These are phyloP conservation scores for Liriodendron chinense DNA, from an alignment of 164 flowering plant genomes.

Conservation along the genomic window DNA sequence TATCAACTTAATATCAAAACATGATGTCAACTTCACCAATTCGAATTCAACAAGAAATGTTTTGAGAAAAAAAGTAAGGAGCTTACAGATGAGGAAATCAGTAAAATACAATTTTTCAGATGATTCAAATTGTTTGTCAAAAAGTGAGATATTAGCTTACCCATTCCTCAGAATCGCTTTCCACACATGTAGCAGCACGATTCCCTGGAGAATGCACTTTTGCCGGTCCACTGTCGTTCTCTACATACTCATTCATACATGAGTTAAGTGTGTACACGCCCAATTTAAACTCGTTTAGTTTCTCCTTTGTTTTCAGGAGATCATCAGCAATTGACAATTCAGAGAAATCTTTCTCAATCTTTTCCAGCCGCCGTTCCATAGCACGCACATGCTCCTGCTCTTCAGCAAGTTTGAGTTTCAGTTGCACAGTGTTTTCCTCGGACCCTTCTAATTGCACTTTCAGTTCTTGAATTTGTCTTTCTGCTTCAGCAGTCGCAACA, in stretches of 20 bases:
- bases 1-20: neutral
- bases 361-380: constrained; percentile 47
- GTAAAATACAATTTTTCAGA: neutral
- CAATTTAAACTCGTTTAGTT: constrained; percentile 51
- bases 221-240: constrained; percentile 24
- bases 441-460: constrained; percentile 28
- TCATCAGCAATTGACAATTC: constrained; percentile 10
- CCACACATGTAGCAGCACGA: constrained; percentile 10
- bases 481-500: constrained; percentile 37
- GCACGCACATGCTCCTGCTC: constrained; percentile 34
- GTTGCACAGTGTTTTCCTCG: constrained; percentile 28
- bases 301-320: constrained; percentile 44
- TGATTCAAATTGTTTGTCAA: constrained; percentile 6
- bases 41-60: neutral
- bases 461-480: constrained; percentile 35
- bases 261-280: constrained; percentile 55
- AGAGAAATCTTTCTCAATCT: constrained; percentile 26
- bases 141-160: constrained; percentile 40
- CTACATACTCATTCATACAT: constrained; percentile 34
- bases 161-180: constrained; percentile 24
- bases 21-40: constrained; percentile 3
- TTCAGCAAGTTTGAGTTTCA: constrained; percentile 35
- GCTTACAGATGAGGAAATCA: neutral
- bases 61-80: neutral
- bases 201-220: constrained; percentile 10